Evolutionary conservation across 768 basidiomycete species (phyloP), one percentile per base, ranked within the genome.

Genomic region (Dentipellis sp.): DNA sequence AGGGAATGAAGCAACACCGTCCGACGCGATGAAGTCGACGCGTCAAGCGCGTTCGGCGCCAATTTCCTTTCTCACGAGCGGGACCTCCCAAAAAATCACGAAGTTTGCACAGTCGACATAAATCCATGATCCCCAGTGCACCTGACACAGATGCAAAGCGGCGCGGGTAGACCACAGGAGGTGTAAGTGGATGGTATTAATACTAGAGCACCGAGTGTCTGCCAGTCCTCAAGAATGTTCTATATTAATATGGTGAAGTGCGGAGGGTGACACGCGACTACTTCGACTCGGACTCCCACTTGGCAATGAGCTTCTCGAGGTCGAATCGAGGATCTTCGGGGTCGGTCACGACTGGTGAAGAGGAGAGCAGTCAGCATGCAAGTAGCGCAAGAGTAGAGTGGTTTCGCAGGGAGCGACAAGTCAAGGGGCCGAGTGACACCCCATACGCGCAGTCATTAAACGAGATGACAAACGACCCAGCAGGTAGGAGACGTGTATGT

Each of bases 261-360:
- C 38, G 45, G n/a, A 36, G 23, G 53, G 42, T n/a, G 38, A 57
- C 47, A 53, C 47, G 50, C 53, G 48, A 34, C 50, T 54, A 53
- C 23, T 35, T 56, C 56, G 74, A 79, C 63, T 81, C 82, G 67
- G 78, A 82, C 72, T 90, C 89, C 79, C 83, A 84, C 67, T 83
- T 81, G 46, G 78, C 76, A 68, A 91, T 66, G 58, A 97, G 73
- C 72, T 92, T 92, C 78, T 98, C 95, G 68, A 97, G 77, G 78
- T 97, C 94, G 73, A 97, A 99, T 61, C 81, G 83, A 53, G 95
- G 92, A 72, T 97, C 86, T 64, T 97, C 95, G 42, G 94, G 91
- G 77, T 99, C 84, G 61, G 92, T 88, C 62, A 97, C 76, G 62
- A 95, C 94, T 94, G 71, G 29, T 9, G 50, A 49, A 50, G 37